These are phyloP conservation scores for Alternaria brassicae DNA, from an alignment of 2,329 filamentous ascomycete species.

Conservation along the genomic window DNA sequence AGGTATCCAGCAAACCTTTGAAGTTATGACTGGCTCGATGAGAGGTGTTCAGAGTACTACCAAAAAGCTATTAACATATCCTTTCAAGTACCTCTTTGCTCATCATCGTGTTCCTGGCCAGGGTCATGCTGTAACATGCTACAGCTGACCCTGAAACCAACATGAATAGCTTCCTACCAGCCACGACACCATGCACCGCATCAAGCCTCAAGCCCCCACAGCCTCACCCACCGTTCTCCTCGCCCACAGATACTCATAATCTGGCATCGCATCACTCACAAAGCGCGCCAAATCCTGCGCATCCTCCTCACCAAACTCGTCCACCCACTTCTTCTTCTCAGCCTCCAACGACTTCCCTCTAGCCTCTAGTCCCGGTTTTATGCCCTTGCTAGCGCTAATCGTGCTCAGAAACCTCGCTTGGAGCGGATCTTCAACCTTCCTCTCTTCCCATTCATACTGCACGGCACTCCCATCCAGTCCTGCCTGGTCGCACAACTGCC, in stretches of 20 bases:
- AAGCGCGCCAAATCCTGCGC: constrained; percentile 7
- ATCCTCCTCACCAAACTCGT: constrained; percentile 18
- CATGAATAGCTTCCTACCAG: too few relatives aligned
- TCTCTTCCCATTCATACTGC: constrained; percentile 23
- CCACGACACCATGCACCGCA: too few relatives aligned
- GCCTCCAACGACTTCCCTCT: constrained; percentile 9
- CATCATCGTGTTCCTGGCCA: too few relatives aligned
- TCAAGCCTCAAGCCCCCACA: neutral
- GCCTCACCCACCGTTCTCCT: neutral
- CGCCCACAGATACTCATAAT: constrained; percentile 21
- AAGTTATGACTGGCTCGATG: too few relatives aligned
- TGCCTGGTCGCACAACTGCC: constrained; percentile 15
- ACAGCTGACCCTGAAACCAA: too few relatives aligned
- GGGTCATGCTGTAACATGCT: too few relatives aligned
- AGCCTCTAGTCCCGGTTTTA: constrained; percentile 15
- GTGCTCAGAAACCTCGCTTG: constrained; percentile 14
- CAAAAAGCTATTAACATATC: too few relatives aligned
- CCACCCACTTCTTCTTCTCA: constrained; percentile 22
- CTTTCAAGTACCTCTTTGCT: too few relatives aligned
- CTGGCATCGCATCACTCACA: constrained; percentile 16
- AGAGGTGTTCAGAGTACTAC: too few relatives aligned
- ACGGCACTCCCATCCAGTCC: constrained; percentile 19
- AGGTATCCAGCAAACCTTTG: too few relatives aligned
- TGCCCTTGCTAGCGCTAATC: constrained; percentile 13
- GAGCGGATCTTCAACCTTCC: constrained; percentile 4